Conservation (phyloP, 495 filamentous ascomycete genomes). For the Bryoglossum gracile region DNA sequence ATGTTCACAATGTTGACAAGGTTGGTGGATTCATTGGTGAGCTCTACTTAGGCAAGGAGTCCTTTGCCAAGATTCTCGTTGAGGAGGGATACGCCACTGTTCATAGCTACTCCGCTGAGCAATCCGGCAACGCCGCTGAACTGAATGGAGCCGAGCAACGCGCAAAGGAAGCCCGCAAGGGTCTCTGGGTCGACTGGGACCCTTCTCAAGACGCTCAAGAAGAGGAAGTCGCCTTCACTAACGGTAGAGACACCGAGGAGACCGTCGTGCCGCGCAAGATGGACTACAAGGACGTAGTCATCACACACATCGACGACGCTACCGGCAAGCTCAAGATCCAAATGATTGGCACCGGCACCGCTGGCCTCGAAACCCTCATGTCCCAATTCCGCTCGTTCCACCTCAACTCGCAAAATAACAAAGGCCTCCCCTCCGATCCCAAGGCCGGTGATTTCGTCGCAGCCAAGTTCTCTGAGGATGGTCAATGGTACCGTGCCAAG, state of each 20-base stretch:
- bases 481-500: slow-evolving; percentile 89
- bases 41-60: slow-evolving; percentile 90
- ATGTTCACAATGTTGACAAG: slow-evolving; percentile 92
- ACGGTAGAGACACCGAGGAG: slow-evolving; percentile 40
- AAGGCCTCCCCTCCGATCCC: slow-evolving; percentile 63
- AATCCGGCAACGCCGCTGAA: slow-evolving; percentile 81
- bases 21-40: slow-evolving; percentile 95
- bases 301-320: slow-evolving; percentile 77
- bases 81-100: slow-evolving; percentile 92
- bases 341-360: slow-evolving; percentile 72
- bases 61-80: slow-evolving; percentile 86
- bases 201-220: slow-evolving; percentile 64
- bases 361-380: slow-evolving; percentile 79
- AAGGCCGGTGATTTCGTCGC: slow-evolving; percentile 89
- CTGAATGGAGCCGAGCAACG: slow-evolving; percentile 78
- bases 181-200: slow-evolving; percentile 90
- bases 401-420: slow-evolving; percentile 62
- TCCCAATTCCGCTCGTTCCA: slow-evolving; percentile 83
- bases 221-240: slow-evolving; percentile 41
- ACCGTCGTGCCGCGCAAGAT: slow-evolving; percentile 49
- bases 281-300: slow-evolving; percentile 87
- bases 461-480: slow-evolving; percentile 79
- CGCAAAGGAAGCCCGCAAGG: slow-evolving; percentile 81
- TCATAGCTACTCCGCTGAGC: slow-evolving; percentile 91
- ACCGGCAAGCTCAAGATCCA: slow-evolving; percentile 79